These are phyloP conservation scores for Pythium sp. DNA, from an alignment of 352 stramenopile genomes.

Conservation along the genomic window DNA sequence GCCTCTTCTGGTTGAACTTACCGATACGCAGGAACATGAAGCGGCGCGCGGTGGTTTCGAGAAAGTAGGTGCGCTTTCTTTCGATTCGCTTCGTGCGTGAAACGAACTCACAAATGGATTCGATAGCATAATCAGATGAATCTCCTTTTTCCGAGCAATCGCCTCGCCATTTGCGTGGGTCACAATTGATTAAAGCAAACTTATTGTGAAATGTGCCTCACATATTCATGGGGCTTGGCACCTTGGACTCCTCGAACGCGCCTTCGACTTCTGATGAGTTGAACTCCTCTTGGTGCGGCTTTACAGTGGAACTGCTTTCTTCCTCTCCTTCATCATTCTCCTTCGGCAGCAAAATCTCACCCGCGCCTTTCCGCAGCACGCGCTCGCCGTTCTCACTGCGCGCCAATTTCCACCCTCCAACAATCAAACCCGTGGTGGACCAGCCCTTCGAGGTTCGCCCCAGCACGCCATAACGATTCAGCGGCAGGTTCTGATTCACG, in stretches of 20 bases:
- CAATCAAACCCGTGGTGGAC: constrained; percentile 39
- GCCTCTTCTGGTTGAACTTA: background rate
- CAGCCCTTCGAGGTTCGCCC: constrained; percentile 39
- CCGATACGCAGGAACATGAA: background rate
- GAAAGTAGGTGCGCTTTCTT: background rate
- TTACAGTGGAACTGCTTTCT: background rate
- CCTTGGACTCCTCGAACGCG: background rate
- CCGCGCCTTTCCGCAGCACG: constrained; percentile 42
- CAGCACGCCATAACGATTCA: constrained; percentile 46
- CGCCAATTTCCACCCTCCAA: constrained; percentile 41
- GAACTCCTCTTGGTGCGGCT: background rate
- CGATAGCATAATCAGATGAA: background rate
- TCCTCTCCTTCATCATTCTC: background rate
- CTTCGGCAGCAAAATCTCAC: constrained; percentile 43
- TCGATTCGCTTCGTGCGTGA: background rate
- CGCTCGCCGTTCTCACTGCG: constrained; percentile 24
- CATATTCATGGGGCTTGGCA: background rate
- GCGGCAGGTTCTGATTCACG: constrained; percentile 44
- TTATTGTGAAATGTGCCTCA: background rate
- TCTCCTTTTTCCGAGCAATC: background rate
- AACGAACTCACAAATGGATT: background rate
- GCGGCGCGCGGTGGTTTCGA: background rate
- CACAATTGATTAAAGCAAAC: background rate
- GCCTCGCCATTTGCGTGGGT: background rate
- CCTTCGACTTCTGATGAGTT: constrained; percentile 14